Base-by-base conservation (phyloP, 2,329 filamentous ascomycete genomes). In the Camptophora hylomeconis region DNA sequence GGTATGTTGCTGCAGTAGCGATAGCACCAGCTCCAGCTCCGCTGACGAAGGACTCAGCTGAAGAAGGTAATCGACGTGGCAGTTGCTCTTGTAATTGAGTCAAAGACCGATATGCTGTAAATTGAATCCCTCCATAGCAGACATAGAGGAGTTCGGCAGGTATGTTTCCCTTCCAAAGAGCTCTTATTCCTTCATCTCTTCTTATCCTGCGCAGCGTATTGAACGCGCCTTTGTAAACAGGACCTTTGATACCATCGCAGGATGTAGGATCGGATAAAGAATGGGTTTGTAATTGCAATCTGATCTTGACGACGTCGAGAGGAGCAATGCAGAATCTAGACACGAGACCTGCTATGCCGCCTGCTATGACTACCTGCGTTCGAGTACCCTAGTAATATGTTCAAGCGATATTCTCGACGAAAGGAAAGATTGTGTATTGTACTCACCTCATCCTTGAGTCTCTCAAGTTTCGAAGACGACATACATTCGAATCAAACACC, bases 221-320 rank as follows among this genome's bases (percentile, higher is more conserved):
- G 21, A 84, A 45, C 1, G 82, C 83, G 43, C 83, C 83, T 49
- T 77, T 82, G 56, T 51, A 51, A 30, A 66, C 28, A 45, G 57
- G 57, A 2, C 54, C 62, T 28, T 50, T 46, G 33, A 63, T 45
- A 39, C 56, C 47, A 29, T 59, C 59, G 39, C 71, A 63, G 24
- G 72, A 67, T 7, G 74, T 56, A 2, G 82, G 79, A 48, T 87
- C 78, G 45, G 77, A 78, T 36, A 81, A 70, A 26, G 82, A 84
- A 59, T 92, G 80, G 24, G 80, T 72, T 56, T 95, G 89, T 11
- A 98, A 74, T 54, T 98, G 89, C 24, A 95, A 75, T 25, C 89
- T 81, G 58, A 98, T 98, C 64, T 98, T 95, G 59, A 95, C 75
- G 39, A 98, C 89, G 56, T 98, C 89, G 42, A 98, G 79, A 30